Conservation (phyloP, 768 basidiomycete species). For the Inosperma sp. region DNA sequence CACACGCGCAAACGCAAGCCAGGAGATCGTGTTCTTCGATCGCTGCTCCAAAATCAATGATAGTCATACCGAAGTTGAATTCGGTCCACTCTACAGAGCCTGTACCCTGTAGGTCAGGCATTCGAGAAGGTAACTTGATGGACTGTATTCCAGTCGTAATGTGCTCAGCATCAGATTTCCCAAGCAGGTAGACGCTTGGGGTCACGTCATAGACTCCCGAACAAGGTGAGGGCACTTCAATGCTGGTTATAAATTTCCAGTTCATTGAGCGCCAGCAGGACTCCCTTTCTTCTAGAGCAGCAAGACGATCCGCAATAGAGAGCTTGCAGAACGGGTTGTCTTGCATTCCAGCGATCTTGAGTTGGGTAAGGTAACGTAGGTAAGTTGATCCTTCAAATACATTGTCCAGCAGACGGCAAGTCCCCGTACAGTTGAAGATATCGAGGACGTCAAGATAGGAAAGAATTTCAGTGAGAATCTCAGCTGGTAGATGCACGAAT, state of each 20-base stretch:
- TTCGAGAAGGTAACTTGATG: constrained; percentile 27
- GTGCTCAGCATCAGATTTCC: constrained; percentile 24
- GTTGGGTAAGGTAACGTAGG: constrained; percentile 12
- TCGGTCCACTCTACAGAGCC: constrained; percentile 28
- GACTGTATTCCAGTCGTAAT: constrained; percentile 10
- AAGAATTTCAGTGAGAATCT: constrained; percentile 13
- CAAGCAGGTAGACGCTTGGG: constrained; percentile 38
- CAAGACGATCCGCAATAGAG: constrained; percentile 9
- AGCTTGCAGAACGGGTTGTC: constrained; percentile 12
- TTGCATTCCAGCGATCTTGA: constrained; percentile 15
- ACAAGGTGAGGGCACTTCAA: constrained; percentile 16
- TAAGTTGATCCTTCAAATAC: constrained; percentile 11
- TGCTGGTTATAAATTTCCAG: constrained; percentile 8
- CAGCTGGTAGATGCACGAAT: no score
- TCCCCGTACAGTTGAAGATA: constrained; percentile 1
- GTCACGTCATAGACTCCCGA: constrained; percentile 42
- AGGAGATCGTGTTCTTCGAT: constrained; percentile 45
- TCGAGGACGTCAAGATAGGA: constrained; percentile 3
- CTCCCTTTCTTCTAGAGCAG: constrained; percentile 8
- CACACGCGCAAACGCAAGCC: constrained; percentile 38
- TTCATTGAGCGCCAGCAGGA: constrained; percentile 13
- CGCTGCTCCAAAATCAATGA: constrained; percentile 41
- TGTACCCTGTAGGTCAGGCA: constrained; percentile 25
- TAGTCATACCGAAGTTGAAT: constrained; percentile 26
- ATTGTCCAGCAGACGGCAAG: constrained; percentile 6